Conservation (phyloP, 176 grass and related monocot species). For the Juncus inflexus region DNA sequence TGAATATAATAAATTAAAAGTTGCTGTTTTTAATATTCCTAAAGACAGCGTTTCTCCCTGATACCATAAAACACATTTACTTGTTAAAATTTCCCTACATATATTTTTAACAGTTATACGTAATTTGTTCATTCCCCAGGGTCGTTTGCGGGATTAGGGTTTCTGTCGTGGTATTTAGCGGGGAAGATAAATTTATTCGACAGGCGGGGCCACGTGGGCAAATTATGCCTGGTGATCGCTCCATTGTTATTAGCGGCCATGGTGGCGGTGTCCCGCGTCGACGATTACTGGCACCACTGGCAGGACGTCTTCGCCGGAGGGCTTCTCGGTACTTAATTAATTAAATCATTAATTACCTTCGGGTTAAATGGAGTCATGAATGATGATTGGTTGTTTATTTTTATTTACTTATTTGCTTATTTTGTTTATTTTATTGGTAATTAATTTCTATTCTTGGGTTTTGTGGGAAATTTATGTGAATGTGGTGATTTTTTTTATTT, state of each 20-base stretch:
- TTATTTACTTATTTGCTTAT: too few relatives aligned
- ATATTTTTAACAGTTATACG: not conserved
- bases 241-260: conserved; percentile 65
- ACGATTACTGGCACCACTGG: conserved; percentile 96
- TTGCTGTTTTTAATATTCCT: too few relatives aligned
- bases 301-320: conserved; percentile 71
- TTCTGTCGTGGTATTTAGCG: conserved; percentile 77
- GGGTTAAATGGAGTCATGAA: not conserved
- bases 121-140: conserved; percentile 22
- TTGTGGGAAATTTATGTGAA: not conserved
- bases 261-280: conserved; percentile 71
- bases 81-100: not conserved
- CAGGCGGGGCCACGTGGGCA: conserved; percentile 62
- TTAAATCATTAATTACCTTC: conserved; percentile 13
- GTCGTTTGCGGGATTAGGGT: conserved; percentile 83
- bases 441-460: not conserved
- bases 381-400: too few relatives aligned
- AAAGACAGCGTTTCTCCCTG: too few relatives aligned
- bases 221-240: conserved; percentile 57
- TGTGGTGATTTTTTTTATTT: not conserved
- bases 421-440: too few relatives aligned
- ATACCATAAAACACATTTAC: not conserved
- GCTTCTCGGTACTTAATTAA: conserved; percentile 52
- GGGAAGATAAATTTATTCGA: conserved; percentile 76
- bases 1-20: too few relatives aligned